A percentile compares a stretch with the other conserved stretches of the same genome.
These are phyloP conservation scores for Lachnellula cervina DNA, from an alignment of 2,329 filamentous ascomycete species.

Conservation along the genomic window DNA sequence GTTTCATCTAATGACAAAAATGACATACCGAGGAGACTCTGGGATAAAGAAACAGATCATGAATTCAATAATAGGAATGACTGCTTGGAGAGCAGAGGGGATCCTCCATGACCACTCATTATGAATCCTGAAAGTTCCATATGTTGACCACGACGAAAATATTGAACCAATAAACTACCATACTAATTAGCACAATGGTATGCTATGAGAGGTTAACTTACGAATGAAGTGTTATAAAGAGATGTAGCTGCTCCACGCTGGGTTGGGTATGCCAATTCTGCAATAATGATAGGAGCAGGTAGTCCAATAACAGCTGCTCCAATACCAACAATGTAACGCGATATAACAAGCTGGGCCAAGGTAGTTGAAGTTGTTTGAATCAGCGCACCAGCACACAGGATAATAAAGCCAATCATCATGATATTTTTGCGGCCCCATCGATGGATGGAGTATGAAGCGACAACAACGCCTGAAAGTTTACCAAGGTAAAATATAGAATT, in stretches of 20 bases:
- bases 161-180: slow-evolving; percentile 32
- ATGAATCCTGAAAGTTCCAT: slow-evolving; percentile 29
- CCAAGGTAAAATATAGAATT: background rate
- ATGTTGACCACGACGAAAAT: slow-evolving; percentile 40
- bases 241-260: slow-evolving; percentile 39
- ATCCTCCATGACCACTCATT: slow-evolving; percentile 24
- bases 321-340: slow-evolving; percentile 1
- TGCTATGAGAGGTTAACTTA: background rate
- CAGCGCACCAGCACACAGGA: background rate
- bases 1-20: slow-evolving; percentile 15
- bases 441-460: too few species aligned
- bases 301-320: slow-evolving; percentile 1
- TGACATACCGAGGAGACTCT: slow-evolving; percentile 40
- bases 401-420: too few species aligned
- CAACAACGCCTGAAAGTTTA: background rate
- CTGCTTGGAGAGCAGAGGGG: slow-evolving; percentile 14
- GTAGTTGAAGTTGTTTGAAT: too few species aligned
- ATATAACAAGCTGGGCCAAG: too few species aligned
- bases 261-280: slow-evolving; percentile 49
- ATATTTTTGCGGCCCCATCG: too few species aligned
- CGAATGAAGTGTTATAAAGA: background rate
- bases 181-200: background rate
- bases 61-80: background rate
- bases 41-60: slow-evolving; percentile 16
- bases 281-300: slow-evolving; percentile 41